These are phyloP conservation scores for Cucumis cinereus DNA, from an alignment of 306 rosid species.

Conservation along the genomic window DNA sequence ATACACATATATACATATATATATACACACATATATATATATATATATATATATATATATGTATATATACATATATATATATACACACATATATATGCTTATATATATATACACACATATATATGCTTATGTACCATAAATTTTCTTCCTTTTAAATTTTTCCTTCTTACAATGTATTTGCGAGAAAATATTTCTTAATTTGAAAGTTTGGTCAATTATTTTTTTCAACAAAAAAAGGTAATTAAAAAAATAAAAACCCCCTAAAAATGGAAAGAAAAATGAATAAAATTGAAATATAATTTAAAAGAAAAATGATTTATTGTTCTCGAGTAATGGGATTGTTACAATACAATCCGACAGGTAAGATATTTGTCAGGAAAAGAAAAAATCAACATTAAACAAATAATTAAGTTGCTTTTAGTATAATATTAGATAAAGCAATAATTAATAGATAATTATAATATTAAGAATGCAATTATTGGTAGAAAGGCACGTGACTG, in stretches of 20 bases:
- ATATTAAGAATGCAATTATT: neutral
- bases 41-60: too few relatives aligned
- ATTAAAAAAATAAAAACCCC: neutral
- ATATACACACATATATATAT: too few relatives aligned
- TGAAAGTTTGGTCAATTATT: neutral
- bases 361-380: neutral
- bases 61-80: too few relatives aligned
- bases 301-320: too few relatives aligned
- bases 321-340: neutral
- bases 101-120: too few relatives aligned
- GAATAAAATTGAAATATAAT: too few relatives aligned
- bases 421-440: neutral
- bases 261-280: neutral
- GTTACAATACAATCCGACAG: neutral
- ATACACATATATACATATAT: too few relatives aligned
- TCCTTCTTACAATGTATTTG: neutral
- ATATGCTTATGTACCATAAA: too few relatives aligned
- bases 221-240: neutral
- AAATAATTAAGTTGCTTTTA: constrained; percentile 3
- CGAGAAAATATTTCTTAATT: too few relatives aligned
- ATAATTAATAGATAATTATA: neutral
- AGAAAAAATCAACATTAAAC: neutral
- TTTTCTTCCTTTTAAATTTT: neutral
- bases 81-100: too few relatives aligned
- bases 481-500: neutral